Conservation (phyloP, 768 basidiomycete genomes). For the Pulveroboletus frians region DNA sequence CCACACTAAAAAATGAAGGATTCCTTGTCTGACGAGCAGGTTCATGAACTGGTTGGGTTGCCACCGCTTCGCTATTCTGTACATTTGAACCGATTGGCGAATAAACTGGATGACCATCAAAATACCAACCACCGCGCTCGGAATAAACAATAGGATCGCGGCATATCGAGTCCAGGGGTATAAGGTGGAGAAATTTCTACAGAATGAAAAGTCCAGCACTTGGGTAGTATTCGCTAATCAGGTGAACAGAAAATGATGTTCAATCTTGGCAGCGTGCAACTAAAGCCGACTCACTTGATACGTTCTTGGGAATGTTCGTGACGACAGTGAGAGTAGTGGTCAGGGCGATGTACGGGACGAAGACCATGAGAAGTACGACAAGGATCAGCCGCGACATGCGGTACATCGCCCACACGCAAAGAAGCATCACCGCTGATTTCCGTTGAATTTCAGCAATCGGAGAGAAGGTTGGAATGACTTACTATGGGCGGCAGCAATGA, state of each 20-base stretch:
- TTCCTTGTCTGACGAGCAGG: background rate
- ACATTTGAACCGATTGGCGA: slow-evolving; percentile 1
- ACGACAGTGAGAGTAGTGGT: background rate
- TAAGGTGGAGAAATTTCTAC: background rate
- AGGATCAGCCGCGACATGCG: slow-evolving; percentile 1
- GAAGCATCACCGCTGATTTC: slow-evolving; percentile 6
- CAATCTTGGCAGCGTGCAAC: background rate
- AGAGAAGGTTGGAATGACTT: background rate
- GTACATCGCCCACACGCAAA: slow-evolving; percentile 11
- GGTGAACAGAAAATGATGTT: background rate
- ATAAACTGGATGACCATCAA: background rate
- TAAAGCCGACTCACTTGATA: background rate
- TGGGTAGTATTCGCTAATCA: background rate
- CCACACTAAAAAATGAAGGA: background rate
- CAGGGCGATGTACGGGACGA: background rate
- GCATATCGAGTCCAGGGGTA: background rate
- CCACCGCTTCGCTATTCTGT: background rate
- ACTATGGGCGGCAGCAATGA: slow-evolving; percentile 6
- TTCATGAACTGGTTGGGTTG: background rate
- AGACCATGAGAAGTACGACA: background rate
- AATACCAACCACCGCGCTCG: background rate
- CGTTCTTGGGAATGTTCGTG: background rate
- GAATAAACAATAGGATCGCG: background rate
- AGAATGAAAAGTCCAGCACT: background rate
- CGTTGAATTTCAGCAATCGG: background rate